phyloP scores from a whole-genome alignment of 768 basidiomycete species.

The Candolleomyces eurysporus region DNA sequence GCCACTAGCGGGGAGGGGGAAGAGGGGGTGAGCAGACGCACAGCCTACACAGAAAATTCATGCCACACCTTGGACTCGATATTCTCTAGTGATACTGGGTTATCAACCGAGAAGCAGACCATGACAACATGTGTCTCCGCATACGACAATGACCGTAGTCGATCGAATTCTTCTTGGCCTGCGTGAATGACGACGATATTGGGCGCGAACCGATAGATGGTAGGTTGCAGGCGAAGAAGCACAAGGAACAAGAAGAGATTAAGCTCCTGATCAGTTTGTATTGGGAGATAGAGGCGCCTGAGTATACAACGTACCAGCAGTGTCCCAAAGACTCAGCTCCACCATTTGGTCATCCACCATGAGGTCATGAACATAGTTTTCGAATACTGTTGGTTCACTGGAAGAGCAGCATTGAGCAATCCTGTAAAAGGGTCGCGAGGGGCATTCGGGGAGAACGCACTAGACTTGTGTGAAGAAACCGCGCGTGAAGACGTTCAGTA shows the following conservation, averaged over 20 bases:
- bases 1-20: conserved; percentile 57
- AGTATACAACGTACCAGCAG: conserved; percentile 66
- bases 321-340: conserved; percentile 96
- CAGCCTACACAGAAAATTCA: not conserved
- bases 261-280: conserved; percentile 1
- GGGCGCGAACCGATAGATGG: not conserved
- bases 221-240: not conserved
- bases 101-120: conserved; percentile 97
- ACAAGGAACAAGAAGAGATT: not conserved
- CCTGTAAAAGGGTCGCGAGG: not conserved
- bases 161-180: conserved; percentile 97
- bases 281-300: not conserved
- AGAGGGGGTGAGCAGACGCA: not conserved
- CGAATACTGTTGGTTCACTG: conserved; percentile 93
- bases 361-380: conserved; percentile 94
- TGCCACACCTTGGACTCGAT: conserved; percentile 80
- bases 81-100: conserved; percentile 93
- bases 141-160: conserved; percentile 90
- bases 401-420: not conserved
- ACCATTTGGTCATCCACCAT: conserved; percentile 83
- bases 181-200: conserved; percentile 10
- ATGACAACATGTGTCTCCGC: conserved; percentile 96
- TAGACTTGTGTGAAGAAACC: conserved; percentile 96
- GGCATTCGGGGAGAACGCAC: conserved; percentile 42
- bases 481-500: conserved; percentile 84